Conservation (phyloP, 108 stramenopile genomes). For the Aurantiochytrium sp. region DNA sequence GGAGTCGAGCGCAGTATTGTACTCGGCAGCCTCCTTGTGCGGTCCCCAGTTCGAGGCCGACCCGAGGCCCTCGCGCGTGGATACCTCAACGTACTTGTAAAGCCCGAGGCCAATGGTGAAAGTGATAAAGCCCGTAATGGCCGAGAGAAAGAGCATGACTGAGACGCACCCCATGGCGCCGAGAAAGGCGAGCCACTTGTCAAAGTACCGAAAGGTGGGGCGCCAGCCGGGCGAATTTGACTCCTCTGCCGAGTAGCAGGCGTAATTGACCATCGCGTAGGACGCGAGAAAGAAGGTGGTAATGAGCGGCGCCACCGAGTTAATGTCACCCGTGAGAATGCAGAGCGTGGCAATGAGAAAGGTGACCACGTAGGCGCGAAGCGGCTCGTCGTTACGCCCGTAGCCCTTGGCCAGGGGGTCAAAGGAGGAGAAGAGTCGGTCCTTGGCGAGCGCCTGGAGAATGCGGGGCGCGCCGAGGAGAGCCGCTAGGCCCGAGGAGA, state of each 20-base stretch:
- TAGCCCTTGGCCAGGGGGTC: conserved; percentile 53
- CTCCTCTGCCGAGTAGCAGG: conserved; percentile 62
- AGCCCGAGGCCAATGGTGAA: conserved; percentile 46
- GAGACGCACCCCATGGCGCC: conserved; percentile 62
- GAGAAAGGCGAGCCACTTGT: conserved; percentile 63
- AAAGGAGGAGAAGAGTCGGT: conserved; percentile 45
- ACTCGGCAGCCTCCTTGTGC: background rate
- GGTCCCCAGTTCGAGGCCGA: conserved; percentile 10
- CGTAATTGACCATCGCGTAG: conserved; percentile 68
- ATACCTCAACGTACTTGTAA: conserved; percentile 52
- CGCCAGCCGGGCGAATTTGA: conserved; percentile 70
- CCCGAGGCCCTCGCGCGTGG: background rate
- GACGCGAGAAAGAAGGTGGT: conserved; percentile 71
- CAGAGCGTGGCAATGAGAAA: background rate
- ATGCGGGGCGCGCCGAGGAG: conserved; percentile 63
- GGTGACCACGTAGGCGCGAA: conserved; percentile 32
- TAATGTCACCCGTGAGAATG: conserved; percentile 63
- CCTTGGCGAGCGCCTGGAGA: conserved; percentile 63
- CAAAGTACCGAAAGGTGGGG: conserved; percentile 67
- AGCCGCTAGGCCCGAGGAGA: conserved; percentile 63
- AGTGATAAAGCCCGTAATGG: conserved; percentile 42
- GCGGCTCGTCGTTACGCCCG: conserved; percentile 32
- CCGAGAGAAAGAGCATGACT: conserved; percentile 57
- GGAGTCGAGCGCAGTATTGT: background rate
- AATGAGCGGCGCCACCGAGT: conserved; percentile 66